Conservation (phyloP, 1,284 basidiomycete genomes). For the Pterulicium gracile region DNA sequence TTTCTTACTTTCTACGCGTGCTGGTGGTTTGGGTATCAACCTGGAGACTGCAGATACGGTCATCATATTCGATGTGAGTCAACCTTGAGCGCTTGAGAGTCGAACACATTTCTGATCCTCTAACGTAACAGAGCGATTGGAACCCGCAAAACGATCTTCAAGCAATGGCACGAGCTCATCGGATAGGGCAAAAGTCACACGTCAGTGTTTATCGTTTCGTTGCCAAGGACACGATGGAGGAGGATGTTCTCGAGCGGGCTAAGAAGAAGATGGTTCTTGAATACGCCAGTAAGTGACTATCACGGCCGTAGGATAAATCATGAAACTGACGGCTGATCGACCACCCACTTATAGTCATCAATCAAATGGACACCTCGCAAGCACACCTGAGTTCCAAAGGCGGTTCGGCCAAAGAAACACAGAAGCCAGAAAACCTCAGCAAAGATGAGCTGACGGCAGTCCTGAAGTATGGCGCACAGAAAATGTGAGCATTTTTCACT, state of each 20-base stretch:
- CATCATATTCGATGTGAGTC: constrained; percentile 93
- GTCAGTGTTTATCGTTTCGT: constrained; percentile 98
- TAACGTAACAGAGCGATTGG: constrained; percentile 67
- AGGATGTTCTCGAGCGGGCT: constrained; percentile 95
- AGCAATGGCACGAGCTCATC: constrained; percentile 97
- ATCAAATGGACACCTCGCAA: constrained; percentile 99
- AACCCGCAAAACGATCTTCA: constrained; percentile 98
- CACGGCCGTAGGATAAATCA: too few relatives aligned
- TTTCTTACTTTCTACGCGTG: constrained; percentile 93
- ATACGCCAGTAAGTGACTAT: constrained; percentile 87
- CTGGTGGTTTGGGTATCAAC: constrained; percentile 98
- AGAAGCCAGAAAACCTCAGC: constrained; percentile 83
- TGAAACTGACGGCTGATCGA: too few relatives aligned
- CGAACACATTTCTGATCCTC: constrained; percentile 15
- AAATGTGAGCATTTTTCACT: too few relatives aligned
- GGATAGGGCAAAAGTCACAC: constrained; percentile 95
- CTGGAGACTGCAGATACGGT: constrained; percentile 97
- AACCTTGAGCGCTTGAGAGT: constrained; percentile 6
- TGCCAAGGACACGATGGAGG: constrained; percentile 98
- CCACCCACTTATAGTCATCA: constrained; percentile 93
- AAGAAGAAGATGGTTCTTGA: constrained; percentile 99
- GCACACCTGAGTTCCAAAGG: constrained; percentile 86
- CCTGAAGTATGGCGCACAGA: constrained; percentile 97
- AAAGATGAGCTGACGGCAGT: constrained; percentile 99
- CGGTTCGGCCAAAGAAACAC: constrained; percentile 50